Base-by-base conservation (phyloP, 768 basidiomycete genomes). In the Kwoniella mangroviensis region DNA sequence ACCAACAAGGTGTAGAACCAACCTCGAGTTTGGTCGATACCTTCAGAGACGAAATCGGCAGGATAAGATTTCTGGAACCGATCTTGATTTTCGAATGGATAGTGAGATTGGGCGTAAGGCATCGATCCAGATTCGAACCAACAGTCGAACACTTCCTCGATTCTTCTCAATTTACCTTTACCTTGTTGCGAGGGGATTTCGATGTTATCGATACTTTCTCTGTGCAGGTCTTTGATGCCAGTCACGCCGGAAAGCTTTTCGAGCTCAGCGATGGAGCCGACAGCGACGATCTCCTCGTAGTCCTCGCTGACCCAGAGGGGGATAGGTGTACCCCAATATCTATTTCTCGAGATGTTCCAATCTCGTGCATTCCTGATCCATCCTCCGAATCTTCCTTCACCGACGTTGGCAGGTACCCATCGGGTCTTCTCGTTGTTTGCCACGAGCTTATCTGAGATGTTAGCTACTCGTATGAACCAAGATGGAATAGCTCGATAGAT, bases 111-210 rank as follows among this genome's bases (percentile, higher is more conserved):
- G 3, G 95, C 96, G 81, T 94, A 99, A 4, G 97, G 97, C 97
- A 99, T 99, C 94, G 92, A 94, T 85, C 97, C 97, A 4, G 96
- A 98, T 85, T 99, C 97, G 80, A 99, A 99, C 97, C 97, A 99
- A 79, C 97, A 99, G 81, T 99, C 97, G 80, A 99, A 98, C 45
- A 99, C 94, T 83, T 98, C 97, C 69, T 97, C 93, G n/a, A 98
- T 87, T 59, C 97, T 90, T 83, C 88, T 92, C 24, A 99, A 85
- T 12, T 84, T 83, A 17, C 96, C 96, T 76, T 93, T 95, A 63
- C 95, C 96, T 81, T 88, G 84, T 80, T 90, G 86, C 21, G 94
- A 97, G 11, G 96, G 97, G 77, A 98, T 98, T 60, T 93, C 95
- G 85, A 99, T 92, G 80, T 93, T 89, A 81, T 98, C 95, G 77